phyloP scores from a whole-genome alignment of 441 rosid species.

The Euphorbia corollata region DNA sequence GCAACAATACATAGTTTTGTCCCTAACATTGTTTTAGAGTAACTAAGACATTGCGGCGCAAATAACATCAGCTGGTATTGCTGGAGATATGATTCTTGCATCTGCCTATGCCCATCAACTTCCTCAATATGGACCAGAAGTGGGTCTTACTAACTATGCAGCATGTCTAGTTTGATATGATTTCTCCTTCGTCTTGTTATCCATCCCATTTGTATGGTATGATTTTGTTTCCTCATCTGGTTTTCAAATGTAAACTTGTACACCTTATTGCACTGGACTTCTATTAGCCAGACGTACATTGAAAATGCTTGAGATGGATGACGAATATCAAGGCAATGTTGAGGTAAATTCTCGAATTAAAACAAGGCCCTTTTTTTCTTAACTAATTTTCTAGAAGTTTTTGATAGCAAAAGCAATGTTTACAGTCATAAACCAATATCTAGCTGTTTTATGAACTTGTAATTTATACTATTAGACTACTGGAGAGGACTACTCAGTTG shows the following conservation, averaged over 20 bases:
- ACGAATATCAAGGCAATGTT: conserved; percentile 64
- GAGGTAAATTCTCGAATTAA: conserved; percentile 41
- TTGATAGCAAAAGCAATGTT: background rate
- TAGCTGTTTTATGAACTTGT: background rate
- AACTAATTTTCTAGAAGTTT: background rate
- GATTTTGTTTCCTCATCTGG: background rate
- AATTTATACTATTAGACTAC: conserved; percentile 41
- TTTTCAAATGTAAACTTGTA: background rate
- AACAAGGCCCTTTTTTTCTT: background rate
- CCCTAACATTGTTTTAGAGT: conserved; percentile 36
- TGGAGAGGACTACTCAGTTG: conserved; percentile 86
- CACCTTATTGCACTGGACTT: conserved; percentile 91
- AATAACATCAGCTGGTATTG: conserved; percentile 62
- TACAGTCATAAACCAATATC: too few species aligned
- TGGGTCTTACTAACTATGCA: conserved; percentile 81
- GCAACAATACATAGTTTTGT: background rate
- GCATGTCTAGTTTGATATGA: conserved; percentile 24
- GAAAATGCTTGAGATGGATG: conserved; percentile 79
- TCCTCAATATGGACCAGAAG: conserved; percentile 70
- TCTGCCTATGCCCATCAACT: conserved; percentile 81
- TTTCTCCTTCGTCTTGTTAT: background rate
- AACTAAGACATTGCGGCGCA: conserved; percentile 82
- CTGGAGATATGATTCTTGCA: conserved; percentile 74
- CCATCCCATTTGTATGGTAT: background rate
- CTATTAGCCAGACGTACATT: conserved; percentile 84